A percentile compares a stretch with the other conserved stretches of the same genome.
Conservation (phyloP, 2,329 filamentous ascomycete genomes). For the Metarhizium rileyi region DNA sequence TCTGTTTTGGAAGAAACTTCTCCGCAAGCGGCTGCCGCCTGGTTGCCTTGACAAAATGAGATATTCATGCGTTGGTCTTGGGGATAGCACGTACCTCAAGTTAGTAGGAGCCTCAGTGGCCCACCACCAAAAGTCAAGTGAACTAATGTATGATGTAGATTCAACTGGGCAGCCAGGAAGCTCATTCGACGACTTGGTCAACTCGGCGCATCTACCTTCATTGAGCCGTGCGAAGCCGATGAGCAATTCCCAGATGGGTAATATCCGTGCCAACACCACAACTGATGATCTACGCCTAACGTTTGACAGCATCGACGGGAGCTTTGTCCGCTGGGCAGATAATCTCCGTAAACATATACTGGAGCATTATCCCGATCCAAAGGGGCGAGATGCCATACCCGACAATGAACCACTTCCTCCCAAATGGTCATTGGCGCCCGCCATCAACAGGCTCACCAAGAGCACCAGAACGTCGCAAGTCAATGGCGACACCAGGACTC, state of each 20-base stretch:
- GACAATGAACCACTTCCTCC: conserved; percentile 66
- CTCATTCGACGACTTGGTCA: conserved; percentile 75
- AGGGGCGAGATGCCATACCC: conserved; percentile 59
- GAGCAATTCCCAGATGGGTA: conserved; percentile 92
- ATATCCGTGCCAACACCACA: conserved; percentile 19
- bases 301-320: conserved; percentile 60
- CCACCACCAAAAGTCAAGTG: neutral
- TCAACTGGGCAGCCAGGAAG: conserved; percentile 88
- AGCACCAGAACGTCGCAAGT: conserved; percentile 1
- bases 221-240: conserved; percentile 76
- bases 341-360: conserved; percentile 58
- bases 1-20: conserved; percentile 74
- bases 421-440: conserved; percentile 41
- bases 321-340: conserved; percentile 68
- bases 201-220: conserved; percentile 69
- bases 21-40: conserved; percentile 66
- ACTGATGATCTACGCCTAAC: neutral
- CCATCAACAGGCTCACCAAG: conserved; percentile 9
- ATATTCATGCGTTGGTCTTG: conserved; percentile 84
- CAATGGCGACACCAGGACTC: conserved; percentile 9
- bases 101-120: conserved; percentile 29
- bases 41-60: conserved; percentile 57
- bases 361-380: conserved; percentile 57
- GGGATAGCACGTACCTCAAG: conserved; percentile 91
- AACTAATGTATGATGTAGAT: conserved; percentile 38